Conservation (phyloP, 768 basidiomycete species). For the Boletus bicolor region DNA sequence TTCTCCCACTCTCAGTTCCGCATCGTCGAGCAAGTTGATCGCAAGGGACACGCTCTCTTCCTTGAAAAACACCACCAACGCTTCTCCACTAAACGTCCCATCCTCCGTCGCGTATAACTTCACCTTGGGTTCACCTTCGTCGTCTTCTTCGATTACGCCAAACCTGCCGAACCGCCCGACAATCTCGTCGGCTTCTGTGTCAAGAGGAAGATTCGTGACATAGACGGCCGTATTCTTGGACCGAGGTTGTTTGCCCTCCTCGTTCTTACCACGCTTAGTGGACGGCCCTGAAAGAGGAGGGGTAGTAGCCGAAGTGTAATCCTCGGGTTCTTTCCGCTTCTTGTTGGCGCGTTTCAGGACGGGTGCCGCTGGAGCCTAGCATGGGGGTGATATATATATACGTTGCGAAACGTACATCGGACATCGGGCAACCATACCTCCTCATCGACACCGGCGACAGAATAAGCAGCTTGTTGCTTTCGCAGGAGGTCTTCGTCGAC, state of each 20-base stretch:
- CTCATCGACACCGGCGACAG: conserved; percentile 91
- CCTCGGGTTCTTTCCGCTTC: conserved; percentile 73
- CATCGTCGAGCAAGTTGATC: conserved; percentile 83
- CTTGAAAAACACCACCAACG: conserved; percentile 94
- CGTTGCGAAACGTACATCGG: conserved; percentile 19
- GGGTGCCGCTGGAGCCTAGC: conserved; percentile 82
- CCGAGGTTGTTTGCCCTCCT: conserved; percentile 47
- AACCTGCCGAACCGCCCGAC: conserved; percentile 86
- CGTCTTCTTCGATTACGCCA: conserved; percentile 90
- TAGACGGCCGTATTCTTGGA: conserved; percentile 94
- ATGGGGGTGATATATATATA: conserved; percentile 19
- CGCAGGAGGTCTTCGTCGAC: conserved; percentile 83
- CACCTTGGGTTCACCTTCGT: conserved; percentile 87
- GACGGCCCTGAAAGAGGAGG: conserved; percentile 45
- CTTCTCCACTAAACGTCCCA: conserved; percentile 90
- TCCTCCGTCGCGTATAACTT: conserved; percentile 92
- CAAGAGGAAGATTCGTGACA: conserved; percentile 77
- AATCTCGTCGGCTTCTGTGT: conserved; percentile 72
- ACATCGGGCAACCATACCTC: conserved; percentile 51
- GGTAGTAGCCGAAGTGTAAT: conserved; percentile 62
- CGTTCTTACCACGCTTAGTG: conserved; percentile 66
- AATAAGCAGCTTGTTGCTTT: conserved; percentile 94
- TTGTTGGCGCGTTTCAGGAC: conserved; percentile 77
- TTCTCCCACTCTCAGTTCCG: conserved; percentile 83
- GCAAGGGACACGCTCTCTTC: conserved; percentile 92